Evolutionary conservation across 768 basidiomycete genomes (phyloP), one percentile per base, ranked within the genome.

Genomic region (Hypholoma sublateritium): DNA sequence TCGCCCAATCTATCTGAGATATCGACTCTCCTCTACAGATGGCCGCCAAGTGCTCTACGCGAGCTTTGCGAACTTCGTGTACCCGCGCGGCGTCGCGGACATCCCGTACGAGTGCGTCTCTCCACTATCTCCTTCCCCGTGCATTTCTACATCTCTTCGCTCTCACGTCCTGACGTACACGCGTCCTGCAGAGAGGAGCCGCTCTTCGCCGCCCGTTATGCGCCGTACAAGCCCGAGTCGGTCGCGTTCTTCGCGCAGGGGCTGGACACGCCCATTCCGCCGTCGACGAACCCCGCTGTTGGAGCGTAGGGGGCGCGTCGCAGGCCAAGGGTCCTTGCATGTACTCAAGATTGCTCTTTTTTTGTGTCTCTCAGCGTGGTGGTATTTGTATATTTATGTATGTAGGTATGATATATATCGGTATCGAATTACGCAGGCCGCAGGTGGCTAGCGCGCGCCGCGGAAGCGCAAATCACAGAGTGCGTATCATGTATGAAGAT

Each of bases 21-120:
- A n/a, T 53, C 34, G 8, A 21, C 5, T 5, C 21, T 34, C 13
- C 21, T 4, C 41, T 28, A 53, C 39, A 86, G 86, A 86, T 54
- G 87, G 88, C 11, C 68, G 72, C 21, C 82, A 87, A 60, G 44
- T 71, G 13, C 67, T 84, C 56, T 80, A 79, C 61, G 76, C 79
- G 61, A 82, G 78, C 50, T 88, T 79, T 57, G 80, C 86, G 34
- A 63, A 72, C 1, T 88, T 86, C 66, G 76, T 77, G 3, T 81
- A 85, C 46, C 63, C 74, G 13, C 72, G 84, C 25, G 66, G 73
- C 12, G 73, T 79, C 17, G 65, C 83, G 17, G 79, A 86, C 50
- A 70, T 83, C 47, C 84, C 87, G 0, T 74, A 70, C 55, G 74
- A 73, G 84, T 87, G 55, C 42, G 80, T 70, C 11, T 47, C 4